These are phyloP conservation scores for Rosa persica DNA, from an alignment of 306 rosid genomes.

Conservation along the genomic window DNA sequence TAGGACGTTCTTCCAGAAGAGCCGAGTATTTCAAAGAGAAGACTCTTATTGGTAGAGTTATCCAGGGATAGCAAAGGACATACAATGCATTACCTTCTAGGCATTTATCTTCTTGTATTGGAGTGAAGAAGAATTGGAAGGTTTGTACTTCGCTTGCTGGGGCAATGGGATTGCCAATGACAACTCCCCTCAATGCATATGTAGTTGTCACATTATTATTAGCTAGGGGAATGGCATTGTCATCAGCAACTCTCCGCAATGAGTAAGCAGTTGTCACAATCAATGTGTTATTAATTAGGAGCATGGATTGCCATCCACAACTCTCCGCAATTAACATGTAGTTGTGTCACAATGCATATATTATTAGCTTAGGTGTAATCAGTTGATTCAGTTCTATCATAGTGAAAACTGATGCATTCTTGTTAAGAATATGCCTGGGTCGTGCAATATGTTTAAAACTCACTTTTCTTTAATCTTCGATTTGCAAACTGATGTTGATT, in stretches of 20 bases:
- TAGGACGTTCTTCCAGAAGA: not conserved
- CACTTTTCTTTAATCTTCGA: not conserved
- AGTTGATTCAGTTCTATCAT: not conserved
- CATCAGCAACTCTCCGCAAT: no score
- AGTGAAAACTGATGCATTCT: not conserved
- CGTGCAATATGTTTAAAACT: not conserved
- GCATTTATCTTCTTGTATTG: not conserved
- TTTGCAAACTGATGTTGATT: not conserved
- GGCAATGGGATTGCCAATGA: not conserved
- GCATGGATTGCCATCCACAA: not conserved
- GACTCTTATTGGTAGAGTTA: not conserved
- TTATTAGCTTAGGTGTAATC: not conserved
- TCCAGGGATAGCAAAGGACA: not conserved
- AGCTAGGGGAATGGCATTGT: not conserved
- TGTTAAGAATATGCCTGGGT: not conserved
- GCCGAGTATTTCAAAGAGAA: not conserved
- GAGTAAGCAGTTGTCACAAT: no score
- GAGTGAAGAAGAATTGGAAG: not conserved
- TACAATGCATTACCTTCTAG: not conserved
- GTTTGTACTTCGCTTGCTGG: not conserved
- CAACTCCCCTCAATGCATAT: not conserved
- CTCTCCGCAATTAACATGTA: not conserved
- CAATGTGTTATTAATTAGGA: not conserved
- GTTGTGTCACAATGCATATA: not conserved
- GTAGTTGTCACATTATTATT: not conserved